Evolutionary conservation across 2,329 filamentous ascomycete species (phyloP), one percentile per base, ranked within the genome.

Genomic region (Pseudogymnoascus sp.): DNA sequence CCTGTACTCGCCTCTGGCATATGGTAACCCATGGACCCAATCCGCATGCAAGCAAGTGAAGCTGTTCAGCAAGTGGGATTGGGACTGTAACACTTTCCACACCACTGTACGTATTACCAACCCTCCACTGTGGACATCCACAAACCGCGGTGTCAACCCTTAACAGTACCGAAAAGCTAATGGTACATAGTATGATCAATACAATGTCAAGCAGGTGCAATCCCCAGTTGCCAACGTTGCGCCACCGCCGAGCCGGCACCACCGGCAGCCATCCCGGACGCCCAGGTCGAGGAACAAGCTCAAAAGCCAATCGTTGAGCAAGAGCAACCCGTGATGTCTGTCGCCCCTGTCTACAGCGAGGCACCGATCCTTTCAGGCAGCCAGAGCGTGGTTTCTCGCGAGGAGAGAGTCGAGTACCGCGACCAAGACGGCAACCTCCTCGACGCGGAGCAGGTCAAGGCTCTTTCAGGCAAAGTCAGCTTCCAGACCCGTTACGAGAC

Each of bases 401-500:
- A 96, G 76, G 90, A 97, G 77, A 88, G 88, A 68, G 80, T 97
- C 55, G 95, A 97, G 77, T 99, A 96, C 78, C 89, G 95, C 61
- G 95, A 97, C 75, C 91, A 97, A 75, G 82, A 96, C 69, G 95
- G 95, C 67, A 97, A 97, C 72, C 75, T 97, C 33, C 83, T 99
- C 33, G 80, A 93, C 71, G 86, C 89, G 62, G 89, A 92, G 71
- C 85, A 96, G 73, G 92, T 99, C 64, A 85, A 89, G 71, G 85
- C 84, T 18, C 84, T 99, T 33, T 85, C 93, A 75, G 95, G 93
- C 71, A 96, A 96, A 76, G 93, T 97, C 64, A 91, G 91, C 71
- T 97, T 99, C 78, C 88, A 96, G 78, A 97, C 95, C 11, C 89
- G 88, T 68, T 97, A 97, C 74, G 93, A 97, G 80, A 97, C 93